Conservation (phyloP, 2,329 filamentous ascomycete genomes). For the Penicillium italicum region DNA sequence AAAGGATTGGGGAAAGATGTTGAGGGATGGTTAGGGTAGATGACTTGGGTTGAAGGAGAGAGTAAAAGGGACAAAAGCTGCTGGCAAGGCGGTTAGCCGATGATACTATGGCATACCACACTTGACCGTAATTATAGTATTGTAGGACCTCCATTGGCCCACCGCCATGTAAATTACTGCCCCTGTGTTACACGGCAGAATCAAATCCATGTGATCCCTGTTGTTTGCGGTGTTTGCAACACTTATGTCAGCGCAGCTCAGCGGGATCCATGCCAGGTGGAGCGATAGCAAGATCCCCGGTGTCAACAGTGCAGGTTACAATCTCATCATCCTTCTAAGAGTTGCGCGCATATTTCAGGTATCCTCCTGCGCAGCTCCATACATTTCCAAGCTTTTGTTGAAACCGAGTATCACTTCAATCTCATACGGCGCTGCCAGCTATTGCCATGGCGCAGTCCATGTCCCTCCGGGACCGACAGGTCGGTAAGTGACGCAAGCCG, state of each 20-base stretch:
- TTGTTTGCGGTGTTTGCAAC: constrained; percentile 19
- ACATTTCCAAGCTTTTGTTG: constrained; percentile 22
- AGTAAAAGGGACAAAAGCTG: constrained; percentile 25
- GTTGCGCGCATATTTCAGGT: background rate
- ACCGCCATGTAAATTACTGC: constrained; percentile 6
- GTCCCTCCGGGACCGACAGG: constrained; percentile 68
- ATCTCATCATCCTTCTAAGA: background rate
- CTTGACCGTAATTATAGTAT: background rate
- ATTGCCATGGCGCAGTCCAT: constrained; percentile 54
- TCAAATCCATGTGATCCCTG: constrained; percentile 19
- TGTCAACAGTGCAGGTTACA: constrained; percentile 15
- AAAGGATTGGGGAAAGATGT: constrained; percentile 16
- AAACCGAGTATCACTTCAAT: constrained; percentile 13
- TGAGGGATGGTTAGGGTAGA: constrained; percentile 13
- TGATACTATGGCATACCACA: background rate
- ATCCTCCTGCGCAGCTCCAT: background rate
- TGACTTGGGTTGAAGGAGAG: constrained; percentile 19
- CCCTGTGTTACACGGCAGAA: constrained; percentile 3
- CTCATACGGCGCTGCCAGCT: constrained; percentile 12
- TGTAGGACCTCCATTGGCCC: background rate
- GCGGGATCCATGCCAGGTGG: constrained; percentile 31
- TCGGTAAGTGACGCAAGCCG: constrained; percentile 52
- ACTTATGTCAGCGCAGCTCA: constrained; percentile 27
- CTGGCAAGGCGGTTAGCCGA: constrained; percentile 19
- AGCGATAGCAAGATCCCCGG: constrained; percentile 16